phyloP scores from a whole-genome alignment of 306 rosid species.

The Dalbergia cultrata region DNA sequence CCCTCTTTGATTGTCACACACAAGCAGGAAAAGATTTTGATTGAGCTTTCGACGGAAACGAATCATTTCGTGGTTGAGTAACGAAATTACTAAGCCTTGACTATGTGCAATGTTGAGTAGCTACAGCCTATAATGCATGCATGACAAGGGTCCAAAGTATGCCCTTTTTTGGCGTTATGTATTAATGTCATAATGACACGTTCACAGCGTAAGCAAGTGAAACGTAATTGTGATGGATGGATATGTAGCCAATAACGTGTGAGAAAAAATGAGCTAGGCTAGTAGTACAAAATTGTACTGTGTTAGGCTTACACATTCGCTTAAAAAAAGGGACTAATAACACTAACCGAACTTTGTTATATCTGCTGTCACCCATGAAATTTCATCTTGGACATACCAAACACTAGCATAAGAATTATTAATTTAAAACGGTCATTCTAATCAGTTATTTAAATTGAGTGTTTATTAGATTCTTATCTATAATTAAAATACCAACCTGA shows the following conservation, averaged over 20 bases:
- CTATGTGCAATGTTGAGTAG: background rate
- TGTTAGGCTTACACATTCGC: too few relatives aligned
- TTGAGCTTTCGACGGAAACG: conserved; percentile 30
- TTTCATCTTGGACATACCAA: background rate
- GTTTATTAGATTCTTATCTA: background rate
- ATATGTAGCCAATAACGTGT: background rate
- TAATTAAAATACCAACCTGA: background rate
- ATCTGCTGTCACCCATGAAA: background rate
- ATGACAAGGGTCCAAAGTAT: background rate
- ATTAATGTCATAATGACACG: too few relatives aligned
- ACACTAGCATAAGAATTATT: too few relatives aligned
- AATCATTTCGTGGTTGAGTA: conserved; percentile 33
- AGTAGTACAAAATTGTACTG: background rate
- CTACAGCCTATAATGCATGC: background rate
- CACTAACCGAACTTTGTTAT: background rate
- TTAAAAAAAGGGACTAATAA: background rate
- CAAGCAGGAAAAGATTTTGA: conserved; percentile 27
- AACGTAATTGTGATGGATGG: conserved; percentile 15
- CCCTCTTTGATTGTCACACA: background rate
- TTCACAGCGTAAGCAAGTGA: background rate
- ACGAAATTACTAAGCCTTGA: conserved; percentile 36
- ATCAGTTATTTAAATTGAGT: background rate
- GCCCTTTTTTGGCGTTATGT: background rate
- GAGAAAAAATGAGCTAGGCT: background rate
- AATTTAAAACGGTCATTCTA: too few relatives aligned